A percentile compares a stretch with the other conserved stretches of the same genome.
Conservation (phyloP, 306 rosid species). For the Prunus davidiana region DNA sequence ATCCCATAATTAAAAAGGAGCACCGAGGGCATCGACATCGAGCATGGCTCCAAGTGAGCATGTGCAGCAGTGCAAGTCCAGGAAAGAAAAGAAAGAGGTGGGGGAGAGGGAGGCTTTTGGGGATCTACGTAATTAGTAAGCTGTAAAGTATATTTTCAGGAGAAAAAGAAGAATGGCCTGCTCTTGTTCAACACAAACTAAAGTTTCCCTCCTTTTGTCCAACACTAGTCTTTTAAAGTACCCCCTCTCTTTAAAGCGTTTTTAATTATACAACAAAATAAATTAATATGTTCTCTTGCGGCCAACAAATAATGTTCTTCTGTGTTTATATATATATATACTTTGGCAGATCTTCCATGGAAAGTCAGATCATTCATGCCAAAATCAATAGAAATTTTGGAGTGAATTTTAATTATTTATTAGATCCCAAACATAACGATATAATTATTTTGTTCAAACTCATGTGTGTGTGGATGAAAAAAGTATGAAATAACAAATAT, state of each 20-base stretch:
- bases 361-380: neutral
- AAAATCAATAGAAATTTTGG: neutral
- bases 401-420: neutral
- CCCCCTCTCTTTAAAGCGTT: conserved; percentile 21
- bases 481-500: no score
- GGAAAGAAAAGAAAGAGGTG: neutral
- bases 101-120: neutral
- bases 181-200: conserved; percentile 4
- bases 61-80: conserved; percentile 19
- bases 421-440: no score
- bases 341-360: neutral
- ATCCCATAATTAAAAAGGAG: conserved; percentile 6
- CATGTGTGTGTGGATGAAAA: no score
- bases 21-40: neutral
- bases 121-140: conserved; percentile 20
- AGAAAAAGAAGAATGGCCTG: conserved; percentile 8
- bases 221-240: conserved; percentile 21
- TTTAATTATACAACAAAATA: neutral
- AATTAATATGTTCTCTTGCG: no score
- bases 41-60: conserved; percentile 30
- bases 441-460: no score
- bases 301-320: neutral
- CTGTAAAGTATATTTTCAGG: conserved; percentile 23
- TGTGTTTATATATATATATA: no score
- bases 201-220: conserved; percentile 35